Evolutionary conservation across 352 stramenopile species (phyloP), one percentile per base, ranked within the genome.

Genomic region (Globisporangium nunn): DNA sequence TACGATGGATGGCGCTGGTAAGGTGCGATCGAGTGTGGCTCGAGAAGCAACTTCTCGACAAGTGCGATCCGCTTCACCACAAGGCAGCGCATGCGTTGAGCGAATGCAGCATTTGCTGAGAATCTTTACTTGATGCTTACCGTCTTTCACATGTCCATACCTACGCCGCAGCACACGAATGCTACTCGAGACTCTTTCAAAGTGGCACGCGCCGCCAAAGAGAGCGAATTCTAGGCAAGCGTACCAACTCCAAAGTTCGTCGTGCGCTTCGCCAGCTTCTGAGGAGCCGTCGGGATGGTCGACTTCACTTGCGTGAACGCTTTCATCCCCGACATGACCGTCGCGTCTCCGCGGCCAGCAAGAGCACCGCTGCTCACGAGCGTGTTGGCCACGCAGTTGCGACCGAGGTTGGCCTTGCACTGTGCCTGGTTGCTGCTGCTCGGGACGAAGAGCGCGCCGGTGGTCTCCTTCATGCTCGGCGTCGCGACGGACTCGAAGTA

Each of bases 401-500:
- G 57, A 8, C 57, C 50, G 7, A 62, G 23, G 33, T 51, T 29
- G 15, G 41, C 30, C 12, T 40, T 45, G 41, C 57, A 62, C 30
- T 50, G 49, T 12, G 46, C 51, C 48, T 58, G 45, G 44, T 60
- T 67, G 14, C 17, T 52, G 2, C 39, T 17, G 23, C 31, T 50
- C 1, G 55, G 54, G n/a, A 62, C 58, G 30, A 71, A 57, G 35
- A 71, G 31, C 4, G 41, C n/a, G 17, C 64, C 64, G 11, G 18
- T 52, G 15, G 46, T 55, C 23, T 45, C 29, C 23, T 28, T 41
- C 15, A 63, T n/a, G 50, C 58, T 63, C 1, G 72, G 66, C 12
- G 60, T 30, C 29, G 50, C 51, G 6, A 59, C 72, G 47, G 69
- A 58, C 52, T 75, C 68, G 52, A 79, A 75, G 67, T 70, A 78